Evolutionary conservation across 164 flowering plant species (phyloP), one percentile per base, ranked within the genome.

Genomic region (Litsea cubeba): DNA sequence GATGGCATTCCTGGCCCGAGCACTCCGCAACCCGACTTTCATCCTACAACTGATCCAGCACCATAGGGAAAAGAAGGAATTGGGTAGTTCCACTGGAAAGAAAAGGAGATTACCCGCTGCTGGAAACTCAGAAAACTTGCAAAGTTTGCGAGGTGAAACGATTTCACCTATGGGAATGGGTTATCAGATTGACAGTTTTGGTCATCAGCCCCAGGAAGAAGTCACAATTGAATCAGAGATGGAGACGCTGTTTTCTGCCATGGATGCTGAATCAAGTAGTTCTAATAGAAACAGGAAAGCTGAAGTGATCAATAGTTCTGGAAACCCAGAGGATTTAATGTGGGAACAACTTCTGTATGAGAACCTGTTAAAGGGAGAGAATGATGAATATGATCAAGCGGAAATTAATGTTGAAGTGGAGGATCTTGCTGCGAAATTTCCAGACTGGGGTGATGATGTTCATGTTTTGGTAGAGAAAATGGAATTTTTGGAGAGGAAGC

Each of bases 351-450:
- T 87, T 20, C 57, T 90, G 75, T 65, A 30, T 65, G 82, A 78
- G 14, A 92, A 85, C 24, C 82, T 81, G 25, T 6, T 80, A 12
- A 68, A 72, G 1, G 82, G 60, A 2, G 46, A 28, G 69, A 81
- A 68, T 0, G 82, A 58, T 8, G 65, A 71, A 14, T 79, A 72
- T 3, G 62, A 76, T 64, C 84, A 81, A 49, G 70, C 82, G 1
- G 77, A 81, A 23, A 64, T 81, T 65, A 82, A 82, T 72, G 81
- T 77, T 14, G 89, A 89, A 50, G 84, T 86, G 77, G 90, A 87
- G 75, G 84, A 83, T 62, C 77, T 88, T 82, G 82, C 84, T 50
- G 74, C 69, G 6, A 80, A 83, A 71, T 81, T 81, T 3, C 67
- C 60, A 46, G 87, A 84, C 80, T 71, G 62, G 18, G 79, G 71